Evolutionary conservation across 345 rosid genomes (phyloP).

Genomic region (Citrus hindsii): DNA sequence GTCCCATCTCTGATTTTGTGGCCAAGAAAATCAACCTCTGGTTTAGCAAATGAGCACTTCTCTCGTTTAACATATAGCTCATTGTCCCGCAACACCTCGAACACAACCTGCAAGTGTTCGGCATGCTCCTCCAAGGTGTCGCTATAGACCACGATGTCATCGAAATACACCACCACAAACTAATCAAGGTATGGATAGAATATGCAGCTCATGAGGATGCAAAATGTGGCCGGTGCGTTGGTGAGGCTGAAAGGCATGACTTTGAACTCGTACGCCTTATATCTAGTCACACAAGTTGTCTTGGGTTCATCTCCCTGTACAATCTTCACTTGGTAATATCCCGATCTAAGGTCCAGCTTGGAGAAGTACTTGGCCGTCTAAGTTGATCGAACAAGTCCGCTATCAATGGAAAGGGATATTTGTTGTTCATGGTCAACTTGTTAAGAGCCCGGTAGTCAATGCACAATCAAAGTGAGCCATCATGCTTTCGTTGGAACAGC

Average conservation of each 20-base stretch:
- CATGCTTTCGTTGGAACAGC: not conserved
- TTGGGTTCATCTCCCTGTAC: not conserved
- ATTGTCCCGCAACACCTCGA: not conserved
- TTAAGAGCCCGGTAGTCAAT: not conserved
- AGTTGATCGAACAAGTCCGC: not conserved
- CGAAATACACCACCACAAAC: not conserved
- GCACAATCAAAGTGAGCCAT: not conserved
- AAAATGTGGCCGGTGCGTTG: too few species aligned
- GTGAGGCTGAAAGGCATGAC: not conserved
- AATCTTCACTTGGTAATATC: not conserved
- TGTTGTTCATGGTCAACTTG: not conserved
- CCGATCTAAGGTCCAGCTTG: not conserved
- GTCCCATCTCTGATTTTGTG: not conserved
- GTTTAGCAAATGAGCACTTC: not conserved
- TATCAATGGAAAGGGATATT: not conserved
- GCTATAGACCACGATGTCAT: not conserved
- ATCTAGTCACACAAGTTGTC: not conserved
- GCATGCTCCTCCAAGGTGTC: not conserved
- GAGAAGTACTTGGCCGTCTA: not conserved
- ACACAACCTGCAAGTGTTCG: accelerated
- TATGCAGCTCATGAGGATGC: accelerated
- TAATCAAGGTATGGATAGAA: too few species aligned
- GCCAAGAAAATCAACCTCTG: not conserved
- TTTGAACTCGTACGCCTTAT: not conserved
- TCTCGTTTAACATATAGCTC: too few species aligned